Evolutionary conservation across 163 green algal species (phyloP).

Genomic region (Volvox carteri): DNA sequence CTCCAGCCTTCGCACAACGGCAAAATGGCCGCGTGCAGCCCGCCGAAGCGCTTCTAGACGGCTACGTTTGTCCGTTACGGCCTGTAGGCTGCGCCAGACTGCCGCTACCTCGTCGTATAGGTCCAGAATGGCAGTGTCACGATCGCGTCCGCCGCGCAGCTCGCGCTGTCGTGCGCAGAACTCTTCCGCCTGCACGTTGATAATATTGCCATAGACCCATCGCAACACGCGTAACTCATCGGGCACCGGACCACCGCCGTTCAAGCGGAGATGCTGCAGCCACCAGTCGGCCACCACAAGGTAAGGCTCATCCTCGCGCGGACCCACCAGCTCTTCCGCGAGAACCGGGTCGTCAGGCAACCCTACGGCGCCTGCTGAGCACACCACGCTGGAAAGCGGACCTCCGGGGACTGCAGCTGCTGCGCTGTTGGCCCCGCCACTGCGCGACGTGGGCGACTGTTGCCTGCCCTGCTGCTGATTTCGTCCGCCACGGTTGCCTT

Average conservation of each 20-base stretch:
- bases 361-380: conserved; percentile 9
- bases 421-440: not conserved
- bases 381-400: not conserved
- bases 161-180: conserved; percentile 66
- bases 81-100: conserved; percentile 76
- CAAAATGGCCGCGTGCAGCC: conserved; percentile 67
- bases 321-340: conserved; percentile 41
- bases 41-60: conserved; percentile 69
- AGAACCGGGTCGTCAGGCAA: conserved; percentile 9
- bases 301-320: conserved; percentile 38
- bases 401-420: not conserved
- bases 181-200: conserved; percentile 67
- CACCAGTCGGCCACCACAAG: conserved; percentile 66
- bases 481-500: conserved; percentile 1
- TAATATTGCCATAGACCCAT: conserved; percentile 82
- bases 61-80: conserved; percentile 63
- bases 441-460: conserved; percentile 39
- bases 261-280: conserved; percentile 64
- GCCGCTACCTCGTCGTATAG: conserved; percentile 80
- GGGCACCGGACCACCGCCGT: conserved; percentile 33
- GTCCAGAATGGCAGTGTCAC: conserved; percentile 70
- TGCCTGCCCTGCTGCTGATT: conserved; percentile 19
- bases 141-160: conserved; percentile 62
- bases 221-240: conserved; percentile 73
- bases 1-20: conserved; percentile 68